Evolutionary conservation across 2,329 filamentous ascomycete species (phyloP), one percentile per base, ranked within the genome.

Genomic region (Diplodia scrobiculata): DNA sequence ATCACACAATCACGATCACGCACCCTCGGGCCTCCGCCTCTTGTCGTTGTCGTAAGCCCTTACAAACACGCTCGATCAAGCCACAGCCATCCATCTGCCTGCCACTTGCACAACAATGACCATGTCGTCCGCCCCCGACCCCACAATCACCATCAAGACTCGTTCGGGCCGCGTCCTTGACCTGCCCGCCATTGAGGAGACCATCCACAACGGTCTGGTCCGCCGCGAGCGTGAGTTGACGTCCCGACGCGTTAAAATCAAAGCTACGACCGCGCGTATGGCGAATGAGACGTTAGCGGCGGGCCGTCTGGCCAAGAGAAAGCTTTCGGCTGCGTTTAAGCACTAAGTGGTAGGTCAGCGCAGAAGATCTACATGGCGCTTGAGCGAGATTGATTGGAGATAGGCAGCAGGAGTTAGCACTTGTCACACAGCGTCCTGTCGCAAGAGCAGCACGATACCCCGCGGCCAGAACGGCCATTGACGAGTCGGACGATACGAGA

Each of bases 171-270:
- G 53, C 13, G 32, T 55, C 19, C 34, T 45, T 45, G 36, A 45
- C 53, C 19, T 5, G 19, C 1, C 53, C 53, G 36, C 19, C 34
- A 3, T 58, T 10, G 53, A 58, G 53, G 29, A 19, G 11, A 11
- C 5, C n/a, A n/a, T 41, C 32, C 1, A 41, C 34, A 13, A 3
- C 36, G 34, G 53, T 2, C 11, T 58, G 11, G 19, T 19, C 5
- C 53, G 19, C 6, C 53, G 13, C 13, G 53, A 58, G 34, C 53
- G 53, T 19, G 53, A 58, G 21, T 14, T 41, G 53, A 58, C 36
- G 0, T 58, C 34, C 3, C 34, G 34, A 11, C 53, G 53, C 5
- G 53, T 1, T 6, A 58, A 10, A 7, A 10, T 17, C 34, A 58
- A 58, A 36, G 25, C 5, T 21, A 7, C 32, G 1, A 36, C 13